phyloP scores from a whole-genome alignment of 2,329 filamentous ascomycete species.

The Nemania abortiva region DNA sequence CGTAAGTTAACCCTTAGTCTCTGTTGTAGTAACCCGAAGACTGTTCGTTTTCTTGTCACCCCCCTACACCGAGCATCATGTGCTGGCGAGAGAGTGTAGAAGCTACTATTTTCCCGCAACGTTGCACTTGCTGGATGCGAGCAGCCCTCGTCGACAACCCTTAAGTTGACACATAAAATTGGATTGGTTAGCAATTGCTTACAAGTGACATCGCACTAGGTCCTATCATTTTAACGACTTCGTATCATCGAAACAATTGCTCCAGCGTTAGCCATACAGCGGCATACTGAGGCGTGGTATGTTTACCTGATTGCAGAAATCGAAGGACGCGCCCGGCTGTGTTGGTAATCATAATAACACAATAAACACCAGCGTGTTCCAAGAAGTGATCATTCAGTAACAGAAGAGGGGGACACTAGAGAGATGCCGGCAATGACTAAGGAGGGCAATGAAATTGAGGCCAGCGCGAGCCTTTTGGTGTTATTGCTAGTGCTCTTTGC shows the following conservation, averaged over 20 bases:
- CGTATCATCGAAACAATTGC: not conserved
- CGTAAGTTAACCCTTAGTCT: not conserved
- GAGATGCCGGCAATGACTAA: not conserved
- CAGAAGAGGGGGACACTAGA: not conserved
- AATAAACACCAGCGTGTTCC: not conserved
- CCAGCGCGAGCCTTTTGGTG: not conserved
- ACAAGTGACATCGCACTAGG: not conserved
- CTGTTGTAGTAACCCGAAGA: not conserved
- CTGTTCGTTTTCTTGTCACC: not conserved
- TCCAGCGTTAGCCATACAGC: not conserved
- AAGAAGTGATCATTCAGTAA: not conserved
- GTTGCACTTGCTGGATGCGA: not conserved
- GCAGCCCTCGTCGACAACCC: not conserved
- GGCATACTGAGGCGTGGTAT: not conserved
- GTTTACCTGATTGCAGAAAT: not conserved
- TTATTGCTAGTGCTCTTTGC: not conserved
- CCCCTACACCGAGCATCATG: not conserved
- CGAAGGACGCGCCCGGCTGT: not conserved
- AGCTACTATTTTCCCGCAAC: not conserved
- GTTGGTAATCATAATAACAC: not conserved
- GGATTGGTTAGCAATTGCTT: not conserved
- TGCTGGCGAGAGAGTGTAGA: not conserved
- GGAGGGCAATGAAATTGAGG: not conserved
- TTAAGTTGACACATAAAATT: not conserved
- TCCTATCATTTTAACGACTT: not conserved